Evolutionary conservation across 495 filamentous ascomycete genomes (phyloP), one percentile per base, ranked within the genome.

Genomic region (Penicillium turbatum): DNA sequence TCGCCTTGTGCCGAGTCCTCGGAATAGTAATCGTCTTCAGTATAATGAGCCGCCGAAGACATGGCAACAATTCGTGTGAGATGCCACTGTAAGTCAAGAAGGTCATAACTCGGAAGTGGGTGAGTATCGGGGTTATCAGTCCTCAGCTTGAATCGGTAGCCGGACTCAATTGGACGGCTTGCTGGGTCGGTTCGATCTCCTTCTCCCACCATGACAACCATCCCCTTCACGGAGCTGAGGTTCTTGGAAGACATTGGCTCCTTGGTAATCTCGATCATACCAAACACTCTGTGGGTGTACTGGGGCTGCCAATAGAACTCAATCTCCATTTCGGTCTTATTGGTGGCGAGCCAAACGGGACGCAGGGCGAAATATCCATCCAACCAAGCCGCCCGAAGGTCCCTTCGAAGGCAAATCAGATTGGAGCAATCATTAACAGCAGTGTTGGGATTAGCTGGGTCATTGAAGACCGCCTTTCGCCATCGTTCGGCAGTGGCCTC

Each of bases 21-120:
- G 45, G 60, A 47, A 26, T 68, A 46, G 45, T 60, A 47, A 26
- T 68, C 48, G 16, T 66, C 54, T 57, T 70, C 48, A 11, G 36
- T 37, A n/a, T 41, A n/a, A n/a, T 15, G 39, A 10, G 42, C 30
- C 11, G 47, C 57, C 3, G 47, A 48, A 5, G 41, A 60, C 40
- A 60, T 43, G 26, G 53, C 35, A 13, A 53, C 42, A 16, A 57
- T 43, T 34, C 46, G 57, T 6, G 30, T 53, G 17, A 60, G 36
- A 31, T 60, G 29, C 57, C 57, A 60, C 15, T 47, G 36, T 46
- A 60, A 51, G 13, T 60, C 57, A 11, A 60, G 17, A 48, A 60
- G 12, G 35, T 54, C 53, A 8, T 40, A 56, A 38, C 42, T 57
- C 10, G 57, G 57, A 13, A 60, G 53, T 11, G 57, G 57, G 1